These are phyloP conservation scores for Firmiana major DNA, from an alignment of 345 rosid genomes.

Conservation along the genomic window DNA sequence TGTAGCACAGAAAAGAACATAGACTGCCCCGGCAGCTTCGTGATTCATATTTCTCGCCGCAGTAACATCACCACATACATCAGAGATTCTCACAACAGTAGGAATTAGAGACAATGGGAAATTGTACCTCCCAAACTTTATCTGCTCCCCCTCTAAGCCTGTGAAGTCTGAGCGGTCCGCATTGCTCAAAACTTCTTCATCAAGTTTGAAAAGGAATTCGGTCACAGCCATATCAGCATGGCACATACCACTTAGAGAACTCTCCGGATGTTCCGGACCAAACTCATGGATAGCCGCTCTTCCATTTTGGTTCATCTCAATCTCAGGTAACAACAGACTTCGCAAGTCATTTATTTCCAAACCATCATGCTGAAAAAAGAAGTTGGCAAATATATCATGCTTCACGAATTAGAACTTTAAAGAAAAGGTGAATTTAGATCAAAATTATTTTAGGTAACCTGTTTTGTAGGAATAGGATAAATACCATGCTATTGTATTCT, in stretches of 20 bases:
- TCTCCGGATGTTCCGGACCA: neutral
- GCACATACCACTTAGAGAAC: neutral
- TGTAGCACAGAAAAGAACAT: neutral
- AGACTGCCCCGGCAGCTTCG: neutral
- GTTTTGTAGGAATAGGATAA: neutral
- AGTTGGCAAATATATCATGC: neutral
- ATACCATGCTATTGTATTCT: no score
- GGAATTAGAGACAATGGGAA: neutral
- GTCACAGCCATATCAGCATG: neutral
- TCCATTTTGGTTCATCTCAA: neutral
- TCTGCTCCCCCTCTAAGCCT: constrained; percentile 1
- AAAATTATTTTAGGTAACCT: neutral
- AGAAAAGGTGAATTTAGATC: neutral
- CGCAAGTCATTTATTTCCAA: neutral
- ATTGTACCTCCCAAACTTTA: neutral
- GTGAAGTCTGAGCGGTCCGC: neutral
- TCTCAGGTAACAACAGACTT: neutral
- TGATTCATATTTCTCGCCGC: neutral
- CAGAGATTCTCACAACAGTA: neutral
- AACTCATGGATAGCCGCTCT: no score
- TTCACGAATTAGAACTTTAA: neutral
- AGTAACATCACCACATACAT: neutral
- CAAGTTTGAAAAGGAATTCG: neutral
- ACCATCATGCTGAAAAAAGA: neutral
- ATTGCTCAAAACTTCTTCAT: neutral